Base-by-base conservation (phyloP, 345 rosid genomes). In the Erodium maritimum region DNA sequence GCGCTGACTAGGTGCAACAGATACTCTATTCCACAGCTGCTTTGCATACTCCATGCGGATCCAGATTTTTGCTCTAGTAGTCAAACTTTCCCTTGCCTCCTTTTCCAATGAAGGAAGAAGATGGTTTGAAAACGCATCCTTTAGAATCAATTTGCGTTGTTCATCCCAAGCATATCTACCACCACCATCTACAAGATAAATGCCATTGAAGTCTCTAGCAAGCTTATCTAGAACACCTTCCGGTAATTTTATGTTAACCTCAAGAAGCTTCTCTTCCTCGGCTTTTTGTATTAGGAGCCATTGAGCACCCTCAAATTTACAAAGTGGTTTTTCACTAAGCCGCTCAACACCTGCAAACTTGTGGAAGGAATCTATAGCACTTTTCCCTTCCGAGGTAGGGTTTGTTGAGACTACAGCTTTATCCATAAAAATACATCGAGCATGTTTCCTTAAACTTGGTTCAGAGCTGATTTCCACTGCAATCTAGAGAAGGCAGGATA, bases 111-210 rank as follows among this genome's bases (percentile, higher is more conserved):
- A 82, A 50, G 96, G 95, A 61, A 90, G 71, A 67, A 94, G 79
- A 81, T 82, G 90, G 69, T 67, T 60, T 63, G 62, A 66, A 65
- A 90, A 79, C 23, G 99, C 96, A 77, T 90, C 96, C 55, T 78
- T 67, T 75, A 94, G 57, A 37, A 94, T 90, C 69, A 82, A 70
- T 56, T 72, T 73, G 66, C 97, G 82, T 70, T 94, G 99, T 72
- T 94, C 99, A 77, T 94, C 87, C 99, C 99, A 94, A 63, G 99
- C 97, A 63, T 81, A 87, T 75, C 82, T 90, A 58, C 99, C 90
- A 33, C 90, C 97, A 62, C 91, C 91, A 13, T 74, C 77, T 71
- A 96, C 90, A 24, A 83, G 82, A 73, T 90, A 94, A 68, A 67
- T 71, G 9, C 71, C 88, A 48, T 82, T 69, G 66, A 75, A 84